A percentile compares a stretch with the other conserved stretches of the same genome.
Evolutionary conservation across 805 yeast species (phyloP).

Genomic region (Cyberlindnera subsufficiens): DNA sequence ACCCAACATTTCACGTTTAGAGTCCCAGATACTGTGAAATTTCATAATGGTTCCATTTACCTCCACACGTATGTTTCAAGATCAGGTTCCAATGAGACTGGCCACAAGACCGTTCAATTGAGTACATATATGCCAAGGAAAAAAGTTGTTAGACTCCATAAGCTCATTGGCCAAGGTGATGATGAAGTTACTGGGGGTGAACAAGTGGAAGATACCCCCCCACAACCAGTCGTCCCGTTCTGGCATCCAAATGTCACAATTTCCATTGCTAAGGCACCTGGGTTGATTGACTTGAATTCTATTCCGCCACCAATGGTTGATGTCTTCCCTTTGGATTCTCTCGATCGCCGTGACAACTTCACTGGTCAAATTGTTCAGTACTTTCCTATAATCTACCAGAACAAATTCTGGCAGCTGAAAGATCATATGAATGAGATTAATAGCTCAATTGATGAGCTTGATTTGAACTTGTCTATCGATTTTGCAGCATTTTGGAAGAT

Average conservation of each 20-base stretch:
- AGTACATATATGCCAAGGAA: constrained; percentile 26
- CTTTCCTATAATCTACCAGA: constrained; percentile 31
- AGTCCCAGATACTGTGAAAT: constrained; percentile 17
- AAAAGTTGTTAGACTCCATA: constrained; percentile 23
- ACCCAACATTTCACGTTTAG: constrained; percentile 7
- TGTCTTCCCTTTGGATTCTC: constrained; percentile 23
- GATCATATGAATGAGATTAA: constrained; percentile 30
- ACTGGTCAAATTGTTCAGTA: constrained; percentile 28
- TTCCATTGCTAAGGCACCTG: constrained; percentile 21
- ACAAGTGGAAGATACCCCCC: constrained; percentile 9
- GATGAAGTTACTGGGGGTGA: constrained; percentile 2
- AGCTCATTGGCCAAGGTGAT: constrained; percentile 22
- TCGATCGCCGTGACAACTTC: constrained; percentile 24
- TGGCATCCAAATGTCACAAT: constrained; percentile 34
- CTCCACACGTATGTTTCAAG: constrained; percentile 26
- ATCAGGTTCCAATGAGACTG: constrained; percentile 15
- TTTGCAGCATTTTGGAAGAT: constrained; percentile 26
- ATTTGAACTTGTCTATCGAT: constrained; percentile 25
- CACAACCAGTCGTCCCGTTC: constrained; percentile 21
- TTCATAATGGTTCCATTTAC: constrained; percentile 28
- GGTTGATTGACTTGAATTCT: constrained; percentile 12
- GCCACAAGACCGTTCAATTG: constrained; percentile 20
- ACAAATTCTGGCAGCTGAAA: constrained; percentile 34
- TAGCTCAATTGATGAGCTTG: constrained; percentile 17
- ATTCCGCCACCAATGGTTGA: constrained; percentile 22